Conservation (phyloP, 208 protist species). For the Leptomonas pyrrhocoris region DNA sequence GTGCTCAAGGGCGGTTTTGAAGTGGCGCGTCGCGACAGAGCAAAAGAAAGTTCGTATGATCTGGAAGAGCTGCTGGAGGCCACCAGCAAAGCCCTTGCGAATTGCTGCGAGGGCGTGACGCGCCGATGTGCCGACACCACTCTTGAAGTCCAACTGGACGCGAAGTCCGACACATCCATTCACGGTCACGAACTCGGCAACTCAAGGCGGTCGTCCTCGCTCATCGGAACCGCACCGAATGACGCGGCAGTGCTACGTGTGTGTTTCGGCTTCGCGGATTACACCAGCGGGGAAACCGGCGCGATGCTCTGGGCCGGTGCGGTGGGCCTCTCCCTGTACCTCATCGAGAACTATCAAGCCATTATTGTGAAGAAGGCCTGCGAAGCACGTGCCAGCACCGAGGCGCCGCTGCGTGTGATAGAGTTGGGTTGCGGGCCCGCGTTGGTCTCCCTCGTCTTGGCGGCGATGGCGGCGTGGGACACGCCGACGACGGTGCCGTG, state of each 20-base stretch:
- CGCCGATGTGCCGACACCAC: constrained; percentile 42
- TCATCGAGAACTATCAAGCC: constrained; percentile 31
- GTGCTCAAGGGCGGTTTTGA: constrained; percentile 22
- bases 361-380: constrained; percentile 7
- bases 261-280: constrained; percentile 67
- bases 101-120: constrained; percentile 46
- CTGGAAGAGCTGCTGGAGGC: constrained; percentile 31
- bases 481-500: constrained; percentile 1
- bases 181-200: background rate
- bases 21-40: background rate
- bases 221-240: background rate
- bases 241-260: constrained; percentile 16
- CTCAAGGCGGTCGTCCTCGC: background rate
- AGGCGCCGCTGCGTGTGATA: constrained; percentile 32
- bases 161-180: background rate
- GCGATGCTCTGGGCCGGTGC: constrained; percentile 63
- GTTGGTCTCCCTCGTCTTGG: constrained; percentile 49
- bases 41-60: background rate
- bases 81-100: constrained; percentile 35
- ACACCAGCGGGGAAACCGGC: constrained; percentile 54
- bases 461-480: constrained; percentile 11
- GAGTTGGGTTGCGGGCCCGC: constrained; percentile 65
- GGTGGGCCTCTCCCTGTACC: constrained; percentile 51
- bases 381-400: background rate
- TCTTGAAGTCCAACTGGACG: constrained; percentile 25